Evolutionary conservation across 805 yeast genomes (phyloP), one percentile per base, ranked within the genome.

Genomic region (Pichia paraexigua): DNA sequence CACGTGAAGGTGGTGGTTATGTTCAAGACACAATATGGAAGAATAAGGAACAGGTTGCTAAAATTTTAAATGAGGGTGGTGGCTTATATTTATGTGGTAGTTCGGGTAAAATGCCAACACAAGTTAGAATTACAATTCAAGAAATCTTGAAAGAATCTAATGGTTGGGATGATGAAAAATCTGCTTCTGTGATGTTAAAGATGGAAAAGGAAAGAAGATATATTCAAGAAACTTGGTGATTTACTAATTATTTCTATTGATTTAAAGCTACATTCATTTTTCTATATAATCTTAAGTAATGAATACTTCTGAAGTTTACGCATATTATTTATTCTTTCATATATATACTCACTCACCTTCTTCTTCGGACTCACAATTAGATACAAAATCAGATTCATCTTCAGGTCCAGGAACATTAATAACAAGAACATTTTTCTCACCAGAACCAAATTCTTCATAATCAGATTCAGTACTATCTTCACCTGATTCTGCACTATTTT

Each of bases 41-140:
- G 28, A 68, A 83, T 43, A 73, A 75, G 32, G 64, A 71, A 3
- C 46, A 71, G 21, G 67, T 92, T 2, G 77, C 73, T 1, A 75
- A 81, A 3, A 64, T 82, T 48, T 60, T 91, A 5, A 63, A 78
- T 1, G 70, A 81, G 15, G 64, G 72, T n/a, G 95, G 87, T 0
- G 66, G 77, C 0, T 69, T 94, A 6, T 90, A 83, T 63, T 72
- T 94, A 7, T 92, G 99, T 72, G 99, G 99, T 0, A 83, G 96
- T 17, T 82, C 95, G 25, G 98, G 99, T 0, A 79, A 79, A 56
- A 94, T 94, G 99, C 99, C 99, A 83, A 67, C 61, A 20, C 67
- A 65, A 46, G 94, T 92, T 1, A 72, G 96, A 52, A 67, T 86
- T n/a, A 92, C 97, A 0, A 64, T 94, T 27, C 79, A 77, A 39